These are phyloP conservation scores for Chimonanthus praecox DNA, from an alignment of 164 flowering plant genomes.

Conservation along the genomic window DNA sequence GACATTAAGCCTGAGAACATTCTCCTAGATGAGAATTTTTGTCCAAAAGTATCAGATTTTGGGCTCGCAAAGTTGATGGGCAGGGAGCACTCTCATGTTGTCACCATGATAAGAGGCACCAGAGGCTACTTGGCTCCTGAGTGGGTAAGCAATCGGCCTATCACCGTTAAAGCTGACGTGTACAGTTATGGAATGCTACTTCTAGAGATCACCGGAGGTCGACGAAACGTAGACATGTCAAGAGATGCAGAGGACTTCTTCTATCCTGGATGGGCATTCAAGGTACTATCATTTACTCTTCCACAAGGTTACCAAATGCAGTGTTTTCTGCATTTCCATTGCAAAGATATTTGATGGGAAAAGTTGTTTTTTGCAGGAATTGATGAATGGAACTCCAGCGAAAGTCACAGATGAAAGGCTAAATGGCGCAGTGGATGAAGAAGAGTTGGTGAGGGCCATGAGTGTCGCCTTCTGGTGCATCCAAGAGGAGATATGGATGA, in stretches of 20 bases:
- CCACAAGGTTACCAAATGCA: background rate
- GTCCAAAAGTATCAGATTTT: slow-evolving; percentile 91
- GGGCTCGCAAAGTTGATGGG: slow-evolving; percentile 95
- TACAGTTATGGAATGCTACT: slow-evolving; percentile 97
- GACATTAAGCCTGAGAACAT: slow-evolving; percentile 97
- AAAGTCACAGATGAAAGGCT: slow-evolving; percentile 45
- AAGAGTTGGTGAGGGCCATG: slow-evolving; percentile 57
- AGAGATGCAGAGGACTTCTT: slow-evolving; percentile 68
- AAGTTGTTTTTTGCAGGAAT: background rate
- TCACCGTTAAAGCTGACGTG: slow-evolving; percentile 92
- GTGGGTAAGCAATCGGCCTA: slow-evolving; percentile 88
- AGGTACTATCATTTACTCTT: slow-evolving; percentile 32
- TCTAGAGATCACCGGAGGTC: slow-evolving; percentile 83
- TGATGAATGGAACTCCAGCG: slow-evolving; percentile 43
- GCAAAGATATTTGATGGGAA: background rate
- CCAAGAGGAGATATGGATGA: slow-evolving; percentile 69
- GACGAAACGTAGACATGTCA: slow-evolving; percentile 89
- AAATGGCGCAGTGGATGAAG: slow-evolving; percentile 57
- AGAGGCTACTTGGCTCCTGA: slow-evolving; percentile 95
- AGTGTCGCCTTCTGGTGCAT: slow-evolving; percentile 92
- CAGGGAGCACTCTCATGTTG: slow-evolving; percentile 85
- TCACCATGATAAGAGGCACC: slow-evolving; percentile 94
- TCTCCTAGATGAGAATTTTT: slow-evolving; percentile 74
- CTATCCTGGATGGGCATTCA: slow-evolving; percentile 89
- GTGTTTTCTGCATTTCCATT: background rate